These are phyloP conservation scores for Daldinia loculata DNA, from an alignment of 495 filamentous ascomycete species.

Conservation along the genomic window DNA sequence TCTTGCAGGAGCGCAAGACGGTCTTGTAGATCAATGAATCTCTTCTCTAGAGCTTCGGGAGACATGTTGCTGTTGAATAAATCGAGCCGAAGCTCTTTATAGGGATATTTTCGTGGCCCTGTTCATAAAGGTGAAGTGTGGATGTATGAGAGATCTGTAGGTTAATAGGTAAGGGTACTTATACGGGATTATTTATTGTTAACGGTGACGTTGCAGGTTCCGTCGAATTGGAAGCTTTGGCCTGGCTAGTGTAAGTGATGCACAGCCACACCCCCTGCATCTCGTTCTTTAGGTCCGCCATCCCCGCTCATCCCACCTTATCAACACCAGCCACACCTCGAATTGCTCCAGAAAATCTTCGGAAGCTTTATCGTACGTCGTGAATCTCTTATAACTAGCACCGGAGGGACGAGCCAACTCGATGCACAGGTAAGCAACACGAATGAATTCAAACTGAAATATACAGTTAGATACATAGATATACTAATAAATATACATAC, in stretches of 20 bases:
- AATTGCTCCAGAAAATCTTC: conserved; percentile 35
- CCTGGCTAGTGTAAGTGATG: background rate
- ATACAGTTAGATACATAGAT: background rate
- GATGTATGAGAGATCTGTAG: background rate
- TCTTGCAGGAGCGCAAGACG: conserved; percentile 75
- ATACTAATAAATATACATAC: background rate
- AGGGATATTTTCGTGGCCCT: background rate
- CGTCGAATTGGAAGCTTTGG: conserved; percentile 1
- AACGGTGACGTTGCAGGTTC: conserved; percentile 39
- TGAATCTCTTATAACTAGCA: background rate
- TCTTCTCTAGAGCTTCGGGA: conserved; percentile 67
- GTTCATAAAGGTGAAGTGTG: background rate
- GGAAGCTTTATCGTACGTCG: background rate
- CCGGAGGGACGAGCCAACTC: background rate
- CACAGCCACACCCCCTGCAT: background rate
- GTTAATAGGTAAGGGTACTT: background rate
- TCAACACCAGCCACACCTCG: conserved; percentile 10
- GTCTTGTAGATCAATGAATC: conserved; percentile 69
- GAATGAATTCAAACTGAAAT: background rate
- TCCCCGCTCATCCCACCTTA: background rate
- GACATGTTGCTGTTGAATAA: conserved; percentile 54
- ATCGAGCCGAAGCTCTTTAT: conserved; percentile 20
- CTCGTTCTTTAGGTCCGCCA: too few relatives aligned
- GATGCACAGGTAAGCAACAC: background rate
- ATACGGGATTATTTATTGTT: conserved; percentile 1